Evolutionary conservation across 805 yeast species (phyloP).

Genomic region (Metschnikowia drakensbergensis): DNA sequence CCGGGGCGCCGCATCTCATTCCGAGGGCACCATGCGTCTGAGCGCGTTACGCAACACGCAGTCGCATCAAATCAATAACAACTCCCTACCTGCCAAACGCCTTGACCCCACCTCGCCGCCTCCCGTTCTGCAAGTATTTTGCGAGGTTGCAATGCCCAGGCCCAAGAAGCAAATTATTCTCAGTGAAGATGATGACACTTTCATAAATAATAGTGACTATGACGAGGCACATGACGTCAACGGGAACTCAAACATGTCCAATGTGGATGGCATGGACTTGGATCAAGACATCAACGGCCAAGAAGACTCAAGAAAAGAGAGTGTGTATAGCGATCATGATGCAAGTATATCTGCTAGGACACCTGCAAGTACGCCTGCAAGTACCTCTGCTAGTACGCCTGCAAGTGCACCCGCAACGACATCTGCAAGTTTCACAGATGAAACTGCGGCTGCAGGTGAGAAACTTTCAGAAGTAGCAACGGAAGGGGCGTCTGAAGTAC

Average conservation of each 20-base stretch:
- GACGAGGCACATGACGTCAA: background rate
- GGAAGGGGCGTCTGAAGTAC: background rate
- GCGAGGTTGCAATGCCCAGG: conserved; percentile 5
- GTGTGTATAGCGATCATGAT: background rate
- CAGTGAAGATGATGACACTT: conserved; percentile 27
- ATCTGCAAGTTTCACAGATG: background rate
- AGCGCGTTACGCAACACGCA: conserved; percentile 4
- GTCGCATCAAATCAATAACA: conserved; percentile 3
- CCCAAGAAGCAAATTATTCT: conserved; percentile 11
- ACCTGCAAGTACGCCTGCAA: too few relatives aligned
- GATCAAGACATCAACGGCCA: background rate
- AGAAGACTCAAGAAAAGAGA: background rate
- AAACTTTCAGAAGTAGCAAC: background rate
- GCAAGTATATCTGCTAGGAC: background rate
- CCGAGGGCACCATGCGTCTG: conserved; percentile 6
- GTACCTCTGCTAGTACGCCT: too few relatives aligned
- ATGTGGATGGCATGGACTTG: background rate
- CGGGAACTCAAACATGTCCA: background rate
- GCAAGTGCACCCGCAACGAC: too few relatives aligned
- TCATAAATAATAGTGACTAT: conserved; percentile 41
- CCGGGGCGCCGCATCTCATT: conserved; percentile 1
- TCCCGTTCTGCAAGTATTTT: background rate
- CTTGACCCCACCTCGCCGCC: background rate
- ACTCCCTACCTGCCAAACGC: background rate
- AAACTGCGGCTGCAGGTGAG: background rate